Evolutionary conservation across 352 stramenopile species (phyloP), one percentile per base, ranked within the genome.

Genomic region (Globisporangium nagaii): DNA sequence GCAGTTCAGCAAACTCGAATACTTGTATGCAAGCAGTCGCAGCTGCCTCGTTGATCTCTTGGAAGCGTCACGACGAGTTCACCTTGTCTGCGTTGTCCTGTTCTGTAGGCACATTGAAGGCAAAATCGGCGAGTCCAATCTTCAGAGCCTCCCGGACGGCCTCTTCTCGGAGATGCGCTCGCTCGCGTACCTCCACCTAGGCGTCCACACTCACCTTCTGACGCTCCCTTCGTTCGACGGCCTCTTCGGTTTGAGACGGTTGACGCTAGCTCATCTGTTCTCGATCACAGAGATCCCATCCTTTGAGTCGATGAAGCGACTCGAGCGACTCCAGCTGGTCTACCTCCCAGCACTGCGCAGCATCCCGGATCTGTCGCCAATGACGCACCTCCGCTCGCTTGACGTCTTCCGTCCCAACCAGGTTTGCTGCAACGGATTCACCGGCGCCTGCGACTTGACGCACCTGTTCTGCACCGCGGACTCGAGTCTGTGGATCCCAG

Each of bases 361-460:
- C 8, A 28, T 70, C 1, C 63, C 65, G 4, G 62, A 72, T 11
- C 53, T 72, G n/a, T 10, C n/a, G 7, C 43, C 40, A 4, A n/a
- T 60, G 12, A 31, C 27, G 2, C 4, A 47, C 17, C 48, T 73
- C 3, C 35, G 63, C 7, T 48, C 65, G 4, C 62, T 76, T 37
- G 44, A 47, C 0, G 24, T 76, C 7, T 66, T 60, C 17, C 54
- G 59, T 41, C 57, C 51, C 13, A 64, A 56, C 0, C 20, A 34
- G 12, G 30, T 73, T 22, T 73, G 65, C 25, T 76, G 68, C 47
- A 69, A 74, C 17, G 68, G 65, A 7, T 77, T 74, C 31, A 45
- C 59, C 2, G 62, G 55, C 8, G 6, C 31, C 10, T 76, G 65
- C 25, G 36, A 46, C 30, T 22, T 31, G 20, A 31, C 40, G 20